phyloP scores from a whole-genome alignment of 495 filamentous ascomycete genomes.

The Neurospora sp. region DNA sequence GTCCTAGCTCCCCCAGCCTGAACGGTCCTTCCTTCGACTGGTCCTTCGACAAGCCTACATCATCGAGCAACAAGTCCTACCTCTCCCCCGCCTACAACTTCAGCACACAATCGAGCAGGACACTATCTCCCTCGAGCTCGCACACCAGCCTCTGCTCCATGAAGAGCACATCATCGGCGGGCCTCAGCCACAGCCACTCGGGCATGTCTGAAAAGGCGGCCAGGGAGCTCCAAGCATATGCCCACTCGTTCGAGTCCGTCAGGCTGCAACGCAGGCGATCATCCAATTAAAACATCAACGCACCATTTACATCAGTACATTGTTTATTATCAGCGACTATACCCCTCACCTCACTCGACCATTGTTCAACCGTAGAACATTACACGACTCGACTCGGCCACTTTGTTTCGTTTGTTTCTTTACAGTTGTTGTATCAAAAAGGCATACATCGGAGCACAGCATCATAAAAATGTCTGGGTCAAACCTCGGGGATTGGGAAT shows the following conservation, averaged over 20 bases:
- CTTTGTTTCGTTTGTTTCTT: conserved; percentile 24
- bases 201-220: conserved; percentile 67
- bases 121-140: conserved; percentile 70
- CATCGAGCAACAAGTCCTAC: conserved; percentile 46
- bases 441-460: conserved; percentile 44
- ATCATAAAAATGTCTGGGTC: conserved; percentile 36
- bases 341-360: conserved; percentile 28
- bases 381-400: conserved; percentile 15
- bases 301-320: conserved; percentile 5
- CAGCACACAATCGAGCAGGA: conserved; percentile 22
- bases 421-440: conserved; percentile 39
- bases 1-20: conserved; percentile 41
- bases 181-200: conserved; percentile 38
- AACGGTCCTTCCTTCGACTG: conserved; percentile 38
- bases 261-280: conserved; percentile 47
- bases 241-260: conserved; percentile 76
- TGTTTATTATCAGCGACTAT: conserved; percentile 15
- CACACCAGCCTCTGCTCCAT: conserved; percentile 78
- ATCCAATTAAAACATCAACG: conserved; percentile 15
- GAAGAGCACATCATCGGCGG: conserved; percentile 48
- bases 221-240: conserved; percentile 75
- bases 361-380: conserved; percentile 8
- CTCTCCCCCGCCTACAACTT: conserved; percentile 61
- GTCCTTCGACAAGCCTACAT: conserved; percentile 23
- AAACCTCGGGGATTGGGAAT: neutral